Evolutionary conservation across 2,329 filamentous ascomycete genomes (phyloP).

Genomic region (Huntiella savannae): DNA sequence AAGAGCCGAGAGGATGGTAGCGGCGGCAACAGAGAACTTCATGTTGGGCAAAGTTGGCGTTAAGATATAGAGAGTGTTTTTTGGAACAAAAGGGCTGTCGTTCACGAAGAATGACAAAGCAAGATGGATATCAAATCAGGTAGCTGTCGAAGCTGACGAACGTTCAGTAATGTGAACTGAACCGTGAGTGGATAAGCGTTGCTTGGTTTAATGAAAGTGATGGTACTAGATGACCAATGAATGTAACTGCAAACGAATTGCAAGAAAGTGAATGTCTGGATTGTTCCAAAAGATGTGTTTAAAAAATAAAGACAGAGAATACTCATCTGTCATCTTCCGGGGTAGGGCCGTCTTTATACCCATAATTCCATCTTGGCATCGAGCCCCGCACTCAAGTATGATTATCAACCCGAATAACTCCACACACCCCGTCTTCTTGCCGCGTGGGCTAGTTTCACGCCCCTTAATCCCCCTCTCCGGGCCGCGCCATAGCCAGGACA

Average conservation of each 20-base stretch:
- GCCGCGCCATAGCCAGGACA: too few species aligned
- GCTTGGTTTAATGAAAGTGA: constrained; percentile 5
- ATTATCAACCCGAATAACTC: too few species aligned
- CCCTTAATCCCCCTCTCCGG: too few species aligned
- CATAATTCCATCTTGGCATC: too few species aligned
- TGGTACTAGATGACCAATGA: constrained; percentile 4
- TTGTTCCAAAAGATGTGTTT: background rate
- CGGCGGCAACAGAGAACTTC: constrained; percentile 19
- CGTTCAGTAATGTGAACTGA: background rate
- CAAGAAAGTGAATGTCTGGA: background rate
- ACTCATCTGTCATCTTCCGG: too few species aligned
- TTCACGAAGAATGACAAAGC: background rate
- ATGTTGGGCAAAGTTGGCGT: background rate
- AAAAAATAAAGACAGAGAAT: background rate
- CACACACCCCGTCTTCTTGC: too few species aligned
- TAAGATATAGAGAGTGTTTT: background rate
- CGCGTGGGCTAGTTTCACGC: too few species aligned
- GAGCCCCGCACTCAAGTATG: too few species aligned
- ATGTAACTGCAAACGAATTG: constrained; percentile 5
- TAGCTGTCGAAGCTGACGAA: constrained; percentile 3
- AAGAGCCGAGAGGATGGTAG: constrained; percentile 25
- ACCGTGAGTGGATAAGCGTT: background rate
- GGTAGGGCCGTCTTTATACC: too few species aligned
- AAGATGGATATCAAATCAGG: background rate
- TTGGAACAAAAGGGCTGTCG: background rate